Percentiles rank a stretch among this genome's conserved stretches.
These are phyloP conservation scores for Solanum pimpinellifolium DNA, from an alignment of 257 asterid genomes.

Conservation along the genomic window DNA sequence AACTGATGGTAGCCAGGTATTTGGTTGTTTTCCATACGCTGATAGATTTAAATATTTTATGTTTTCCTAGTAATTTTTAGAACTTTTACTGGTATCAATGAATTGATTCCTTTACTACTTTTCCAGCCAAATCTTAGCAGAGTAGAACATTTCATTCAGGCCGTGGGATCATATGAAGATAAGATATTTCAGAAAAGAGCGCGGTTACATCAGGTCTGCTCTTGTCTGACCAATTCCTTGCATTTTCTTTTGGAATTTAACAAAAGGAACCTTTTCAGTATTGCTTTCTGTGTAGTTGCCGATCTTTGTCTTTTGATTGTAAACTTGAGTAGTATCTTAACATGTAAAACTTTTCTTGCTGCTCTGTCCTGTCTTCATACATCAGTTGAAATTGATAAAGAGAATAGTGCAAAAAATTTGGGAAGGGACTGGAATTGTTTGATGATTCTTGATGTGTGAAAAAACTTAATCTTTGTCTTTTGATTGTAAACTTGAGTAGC, in stretches of 20 bases:
- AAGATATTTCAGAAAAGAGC: slow-evolving; percentile 87
- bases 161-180: slow-evolving; percentile 90
- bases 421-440: neutral
- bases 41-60: neutral
- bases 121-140: slow-evolving; percentile 68
- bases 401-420: neutral
- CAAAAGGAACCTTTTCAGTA: neutral
- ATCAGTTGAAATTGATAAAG: neutral
- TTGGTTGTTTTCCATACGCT: neutral
- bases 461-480: neutral
- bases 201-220: slow-evolving; percentile 70
- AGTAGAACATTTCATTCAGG: slow-evolving; percentile 91
- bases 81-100: neutral
- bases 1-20: slow-evolving; percentile 87
- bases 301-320: neutral
- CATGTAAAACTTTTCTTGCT: neutral
- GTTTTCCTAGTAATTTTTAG: neutral
- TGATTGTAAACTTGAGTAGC: neutral
- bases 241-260: neutral
- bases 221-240: neutral
- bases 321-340: neutral
- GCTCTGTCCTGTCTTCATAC: neutral
- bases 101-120: neutral
- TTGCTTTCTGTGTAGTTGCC: neutral
- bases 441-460: neutral